phyloP scores from a whole-genome alignment of 306 rosid species.

The Cicer chorassanicum region DNA sequence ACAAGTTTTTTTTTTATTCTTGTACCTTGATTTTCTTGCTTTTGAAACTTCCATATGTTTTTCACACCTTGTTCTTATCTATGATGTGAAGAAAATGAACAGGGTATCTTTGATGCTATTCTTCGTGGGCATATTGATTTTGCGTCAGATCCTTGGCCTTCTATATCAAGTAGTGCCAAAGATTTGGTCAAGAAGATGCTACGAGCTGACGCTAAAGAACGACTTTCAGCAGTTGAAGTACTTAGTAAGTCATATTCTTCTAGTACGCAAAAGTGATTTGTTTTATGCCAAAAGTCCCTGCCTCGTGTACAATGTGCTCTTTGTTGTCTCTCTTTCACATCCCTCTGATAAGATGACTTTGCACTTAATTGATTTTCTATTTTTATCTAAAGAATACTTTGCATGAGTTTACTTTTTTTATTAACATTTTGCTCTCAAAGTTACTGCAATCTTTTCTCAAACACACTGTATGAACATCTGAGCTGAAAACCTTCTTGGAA shows the following conservation, averaged over 20 bases:
- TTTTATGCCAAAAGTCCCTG: background rate
- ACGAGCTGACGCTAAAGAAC: constrained; percentile 70
- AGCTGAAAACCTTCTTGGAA: constrained; percentile 11
- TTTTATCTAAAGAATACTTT: constrained; percentile 2
- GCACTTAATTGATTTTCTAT: background rate
- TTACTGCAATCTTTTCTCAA: constrained; percentile 14
- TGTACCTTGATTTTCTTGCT: background rate
- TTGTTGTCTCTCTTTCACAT: constrained; percentile 1
- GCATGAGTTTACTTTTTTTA: constrained; percentile 14
- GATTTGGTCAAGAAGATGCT: constrained; percentile 93
- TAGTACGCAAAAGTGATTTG: background rate
- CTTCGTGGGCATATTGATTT: constrained; percentile 91
- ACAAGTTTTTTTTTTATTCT: constrained; percentile 5
- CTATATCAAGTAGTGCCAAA: constrained; percentile 84
- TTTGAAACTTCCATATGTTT: constrained; percentile 22
- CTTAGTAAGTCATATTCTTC: constrained; percentile 69
- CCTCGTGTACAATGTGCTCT: constrained; percentile 16
- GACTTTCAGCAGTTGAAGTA: constrained; percentile 79
- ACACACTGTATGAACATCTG: background rate
- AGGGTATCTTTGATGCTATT: constrained; percentile 84
- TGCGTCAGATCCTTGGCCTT: constrained; percentile 91
- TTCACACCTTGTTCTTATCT: constrained; percentile 39
- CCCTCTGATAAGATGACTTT: constrained; percentile 15
- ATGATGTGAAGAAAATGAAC: constrained; percentile 80
- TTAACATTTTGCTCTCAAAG: constrained; percentile 8